Conservation (phyloP, 495 filamentous ascomycete species). For the Neurospora cerealis region DNA sequence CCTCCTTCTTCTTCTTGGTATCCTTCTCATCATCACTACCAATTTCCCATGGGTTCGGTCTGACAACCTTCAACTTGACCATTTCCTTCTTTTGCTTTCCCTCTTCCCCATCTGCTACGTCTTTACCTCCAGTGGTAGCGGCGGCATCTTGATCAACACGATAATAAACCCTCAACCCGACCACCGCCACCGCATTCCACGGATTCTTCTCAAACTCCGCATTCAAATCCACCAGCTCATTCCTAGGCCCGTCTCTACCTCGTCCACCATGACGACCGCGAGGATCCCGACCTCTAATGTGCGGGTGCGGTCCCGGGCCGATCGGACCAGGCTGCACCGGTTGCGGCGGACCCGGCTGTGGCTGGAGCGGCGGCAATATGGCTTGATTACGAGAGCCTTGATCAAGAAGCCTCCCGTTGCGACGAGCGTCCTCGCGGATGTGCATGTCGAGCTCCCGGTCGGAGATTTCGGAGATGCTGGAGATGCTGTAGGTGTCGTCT, state of each 20-base stretch:
- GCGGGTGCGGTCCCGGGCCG: background rate
- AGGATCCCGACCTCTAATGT: background rate
- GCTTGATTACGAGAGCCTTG: background rate
- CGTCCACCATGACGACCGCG: background rate
- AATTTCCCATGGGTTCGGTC: conserved; percentile 24
- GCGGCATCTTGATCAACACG: conserved; percentile 26
- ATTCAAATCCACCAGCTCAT: background rate
- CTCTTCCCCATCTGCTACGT: background rate
- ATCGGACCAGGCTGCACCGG: background rate
- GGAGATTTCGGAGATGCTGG: conserved; percentile 27
- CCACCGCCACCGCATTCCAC: conserved; percentile 80
- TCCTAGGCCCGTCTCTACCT: background rate
- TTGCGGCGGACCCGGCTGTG: background rate
- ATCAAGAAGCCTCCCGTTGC: background rate
- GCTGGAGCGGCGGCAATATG: background rate
- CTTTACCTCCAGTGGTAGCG: background rate
- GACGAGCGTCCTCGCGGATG: background rate
- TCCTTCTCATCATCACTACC: conserved; percentile 12
- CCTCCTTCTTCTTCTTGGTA: conserved; percentile 5
- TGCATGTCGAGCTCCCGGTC: conserved; percentile 25
- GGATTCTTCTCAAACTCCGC: conserved; percentile 49
- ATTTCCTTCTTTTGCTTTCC: conserved; percentile 36
- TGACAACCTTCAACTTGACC: conserved; percentile 29
- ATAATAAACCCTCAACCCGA: conserved; percentile 67
- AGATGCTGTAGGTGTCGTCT: conserved; percentile 22